These are phyloP conservation scores for Acanthamoeba castellanii DNA, from an alignment of 208 protist species.

Conservation along the genomic window DNA sequence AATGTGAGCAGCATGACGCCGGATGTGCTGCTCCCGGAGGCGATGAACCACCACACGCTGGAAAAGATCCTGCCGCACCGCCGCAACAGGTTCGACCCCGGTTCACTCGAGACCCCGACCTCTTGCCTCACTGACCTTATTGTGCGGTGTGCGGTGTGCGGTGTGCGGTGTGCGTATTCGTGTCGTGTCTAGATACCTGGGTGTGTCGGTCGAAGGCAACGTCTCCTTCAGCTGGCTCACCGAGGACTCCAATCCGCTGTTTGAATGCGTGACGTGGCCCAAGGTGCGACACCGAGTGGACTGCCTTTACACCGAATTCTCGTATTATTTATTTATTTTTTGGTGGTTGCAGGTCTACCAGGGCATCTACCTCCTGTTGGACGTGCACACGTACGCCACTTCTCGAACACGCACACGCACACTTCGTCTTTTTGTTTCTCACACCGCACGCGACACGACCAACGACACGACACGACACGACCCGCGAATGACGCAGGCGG, in stretches of 20 bases:
- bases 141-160: no score
- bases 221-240: constrained; percentile 41
- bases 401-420: neutral
- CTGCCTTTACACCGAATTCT: no score
- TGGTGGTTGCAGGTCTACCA: constrained; percentile 13
- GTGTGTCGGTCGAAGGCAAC: constrained; percentile 6
- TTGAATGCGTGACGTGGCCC: constrained; percentile 24
- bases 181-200: neutral
- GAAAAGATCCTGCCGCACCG: constrained; percentile 32
- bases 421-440: neutral
- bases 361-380: constrained; percentile 22
- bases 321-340: no score
- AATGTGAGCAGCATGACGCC: neutral
- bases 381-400: neutral
- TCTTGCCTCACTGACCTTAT: neutral
- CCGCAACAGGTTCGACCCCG: neutral
- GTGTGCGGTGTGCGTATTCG: no score
- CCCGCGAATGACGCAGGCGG: neutral
- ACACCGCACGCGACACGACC: no score
- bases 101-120: neutral
- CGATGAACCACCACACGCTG: neutral
- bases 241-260: neutral
- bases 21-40: neutral
- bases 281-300: no score
- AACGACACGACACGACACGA: no score